Evolutionary conservation across 2,329 filamentous ascomycete genomes (phyloP).

Genomic region (Epicoccum nigrum): DNA sequence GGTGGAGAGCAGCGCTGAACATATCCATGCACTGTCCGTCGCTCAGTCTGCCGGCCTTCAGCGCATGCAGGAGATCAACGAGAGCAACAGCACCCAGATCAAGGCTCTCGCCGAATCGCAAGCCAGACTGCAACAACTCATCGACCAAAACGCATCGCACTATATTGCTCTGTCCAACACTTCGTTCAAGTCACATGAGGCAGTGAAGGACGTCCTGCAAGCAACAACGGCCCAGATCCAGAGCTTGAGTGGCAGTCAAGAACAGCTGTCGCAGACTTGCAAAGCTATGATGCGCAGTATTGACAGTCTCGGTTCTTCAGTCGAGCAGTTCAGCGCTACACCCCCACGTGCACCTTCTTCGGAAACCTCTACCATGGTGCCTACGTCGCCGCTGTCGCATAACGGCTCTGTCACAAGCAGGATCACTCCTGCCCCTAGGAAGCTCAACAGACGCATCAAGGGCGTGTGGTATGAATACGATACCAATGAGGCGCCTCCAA

Average conservation of each 20-base stretch:
- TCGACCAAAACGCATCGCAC: slow-evolving; percentile 43
- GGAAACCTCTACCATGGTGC: slow-evolving; percentile 22
- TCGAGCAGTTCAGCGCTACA: slow-evolving; percentile 20
- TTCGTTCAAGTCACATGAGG: slow-evolving; percentile 38
- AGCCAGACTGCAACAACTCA: slow-evolving; percentile 36
- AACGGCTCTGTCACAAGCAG: slow-evolving; percentile 26
- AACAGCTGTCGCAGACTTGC: slow-evolving; percentile 37
- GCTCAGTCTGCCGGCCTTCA: slow-evolving; percentile 44
- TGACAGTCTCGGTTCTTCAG: slow-evolving; percentile 26
- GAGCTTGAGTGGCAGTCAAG: slow-evolving; percentile 35
- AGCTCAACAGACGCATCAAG: slow-evolving; percentile 42
- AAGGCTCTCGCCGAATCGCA: slow-evolving; percentile 42
- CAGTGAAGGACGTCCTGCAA: slow-evolving; percentile 34
- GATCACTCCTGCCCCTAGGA: slow-evolving; percentile 39
- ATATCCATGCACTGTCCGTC: slow-evolving; percentile 42
- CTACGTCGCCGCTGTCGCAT: slow-evolving; percentile 11
- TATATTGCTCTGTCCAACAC: slow-evolving; percentile 45
- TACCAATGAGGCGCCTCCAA: background rate
- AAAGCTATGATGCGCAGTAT: slow-evolving; percentile 39
- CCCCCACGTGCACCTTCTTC: slow-evolving; percentile 7
- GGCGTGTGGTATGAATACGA: slow-evolving; percentile 49
- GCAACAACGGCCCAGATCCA: slow-evolving; percentile 38
- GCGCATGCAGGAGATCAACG: slow-evolving; percentile 47
- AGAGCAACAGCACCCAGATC: slow-evolving; percentile 43
- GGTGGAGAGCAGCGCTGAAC: slow-evolving; percentile 39